These are phyloP conservation scores for Sclerotinia spermophila DNA, from an alignment of 2,329 filamentous ascomycete species.

Conservation along the genomic window DNA sequence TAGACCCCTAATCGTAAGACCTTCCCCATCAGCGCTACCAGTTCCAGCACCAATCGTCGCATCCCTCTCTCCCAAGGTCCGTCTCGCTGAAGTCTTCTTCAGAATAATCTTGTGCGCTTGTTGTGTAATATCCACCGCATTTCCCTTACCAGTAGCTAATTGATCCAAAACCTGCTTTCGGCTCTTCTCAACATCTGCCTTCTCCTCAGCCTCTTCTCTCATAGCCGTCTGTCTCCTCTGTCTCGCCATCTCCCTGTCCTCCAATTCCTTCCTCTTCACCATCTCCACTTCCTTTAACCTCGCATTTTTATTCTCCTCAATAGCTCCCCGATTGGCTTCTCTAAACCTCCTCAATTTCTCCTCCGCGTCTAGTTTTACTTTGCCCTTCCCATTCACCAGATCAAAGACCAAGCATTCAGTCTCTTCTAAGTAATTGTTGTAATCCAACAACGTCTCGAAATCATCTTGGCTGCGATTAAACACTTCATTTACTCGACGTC, in stretches of 20 bases:
- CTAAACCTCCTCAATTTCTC: conserved; percentile 64
- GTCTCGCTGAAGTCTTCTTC: conserved; percentile 65
- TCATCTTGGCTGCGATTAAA: conserved; percentile 91
- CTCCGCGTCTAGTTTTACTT: conserved; percentile 48
- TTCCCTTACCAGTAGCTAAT: conserved; percentile 58
- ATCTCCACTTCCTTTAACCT: conserved; percentile 55
- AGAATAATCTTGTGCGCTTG: conserved; percentile 59
- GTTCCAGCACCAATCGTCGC: conserved; percentile 24
- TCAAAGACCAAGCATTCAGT: conserved; percentile 90
- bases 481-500: conserved; percentile 70
- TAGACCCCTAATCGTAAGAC: conserved; percentile 73
- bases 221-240: conserved; percentile 60
- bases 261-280: conserved; percentile 52
- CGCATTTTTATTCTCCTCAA: conserved; percentile 56
- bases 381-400: conserved; percentile 66
- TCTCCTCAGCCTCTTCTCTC: conserved; percentile 68
- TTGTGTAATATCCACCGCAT: conserved; percentile 56
- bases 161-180: conserved; percentile 67
- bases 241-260: conserved; percentile 64
- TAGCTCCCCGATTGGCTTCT: conserved; percentile 65
- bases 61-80: conserved; percentile 38
- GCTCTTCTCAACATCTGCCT: conserved; percentile 58
- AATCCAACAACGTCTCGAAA: conserved; percentile 78
- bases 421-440: conserved; percentile 91
- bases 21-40: conserved; percentile 24